These are phyloP conservation scores for Phytophthora sojae DNA, from an alignment of 352 stramenopile species.

Conservation along the genomic window DNA sequence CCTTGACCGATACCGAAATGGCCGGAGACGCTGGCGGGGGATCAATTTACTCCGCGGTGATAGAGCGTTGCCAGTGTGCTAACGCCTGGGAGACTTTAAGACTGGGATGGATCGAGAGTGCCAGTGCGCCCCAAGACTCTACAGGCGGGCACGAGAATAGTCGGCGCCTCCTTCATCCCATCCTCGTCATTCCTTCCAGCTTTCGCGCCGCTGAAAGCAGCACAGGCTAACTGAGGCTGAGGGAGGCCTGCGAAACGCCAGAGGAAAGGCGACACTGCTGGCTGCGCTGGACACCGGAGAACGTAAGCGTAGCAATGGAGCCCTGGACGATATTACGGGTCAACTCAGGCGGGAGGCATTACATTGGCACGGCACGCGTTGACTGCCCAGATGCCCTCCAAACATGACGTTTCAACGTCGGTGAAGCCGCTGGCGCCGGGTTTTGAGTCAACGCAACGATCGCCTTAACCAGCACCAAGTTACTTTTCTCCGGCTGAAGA, in stretches of 20 bases:
- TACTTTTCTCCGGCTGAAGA: conserved; percentile 2
- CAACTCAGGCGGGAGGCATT: conserved; percentile 2
- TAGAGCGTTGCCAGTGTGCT: conserved; percentile 5
- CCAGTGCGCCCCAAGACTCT: conserved; percentile 6
- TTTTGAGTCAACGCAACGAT: conserved; percentile 14
- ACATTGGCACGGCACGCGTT: background rate
- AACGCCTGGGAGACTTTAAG: conserved; percentile 24
- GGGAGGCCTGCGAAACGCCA: conserved; percentile 21
- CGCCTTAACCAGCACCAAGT: conserved; percentile 2
- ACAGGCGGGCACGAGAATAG: conserved; percentile 30
- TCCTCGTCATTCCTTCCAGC: conserved; percentile 10
- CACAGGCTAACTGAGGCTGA: background rate
- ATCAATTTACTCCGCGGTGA: conserved; percentile 12
- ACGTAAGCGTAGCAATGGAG: conserved; percentile 11
- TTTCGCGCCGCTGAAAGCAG: background rate
- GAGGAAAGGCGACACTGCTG: conserved; percentile 17
- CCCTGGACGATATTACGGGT: background rate
- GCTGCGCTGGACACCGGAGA: conserved; percentile 16
- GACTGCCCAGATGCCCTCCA: conserved; percentile 2
- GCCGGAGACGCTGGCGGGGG: background rate
- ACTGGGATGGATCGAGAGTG: conserved; percentile 21
- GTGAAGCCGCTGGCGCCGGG: conserved; percentile 5
- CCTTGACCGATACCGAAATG: conserved; percentile 7
- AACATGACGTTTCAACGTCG: conserved; percentile 23
- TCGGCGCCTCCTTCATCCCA: conserved; percentile 17